Evolutionary conservation across 768 basidiomycete species (phyloP), one percentile per base, ranked within the genome.

Genomic region (Sarcodon sp.): DNA sequence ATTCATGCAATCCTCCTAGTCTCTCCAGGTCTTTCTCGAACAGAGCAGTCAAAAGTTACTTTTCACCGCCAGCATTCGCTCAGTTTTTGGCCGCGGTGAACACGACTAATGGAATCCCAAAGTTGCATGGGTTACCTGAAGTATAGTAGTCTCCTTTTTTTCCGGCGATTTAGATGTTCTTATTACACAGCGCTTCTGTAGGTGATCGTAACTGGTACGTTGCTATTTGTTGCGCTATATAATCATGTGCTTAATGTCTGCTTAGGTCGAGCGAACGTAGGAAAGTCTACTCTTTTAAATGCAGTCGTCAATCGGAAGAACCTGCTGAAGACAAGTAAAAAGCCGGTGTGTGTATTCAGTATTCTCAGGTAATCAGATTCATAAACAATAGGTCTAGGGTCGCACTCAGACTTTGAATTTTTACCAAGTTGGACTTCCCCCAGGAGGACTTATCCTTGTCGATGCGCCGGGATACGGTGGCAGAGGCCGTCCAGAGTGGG

Each of bases 381-480:
- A 13, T 6, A n/a, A 44, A 41, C 33, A 36, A 38, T 46, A 36
- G 12, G 6, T 21, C 4, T 51, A 87, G 85, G 86, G 86, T 11
- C 71, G 75, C n/a, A 88, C 86, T 10, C 73, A 75, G 55, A 61
- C 76, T 8, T 64, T 89, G 44, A 83, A 87, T 53, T 87, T 87
- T 56, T 87, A 75, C 58, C 68, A 74, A 36, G 75, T 87, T n/a
- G 81, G 83, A 4, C 53, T 73, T 21, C 47, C 53, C 13, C 62
- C 65, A 7, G 77, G 78, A 33, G 70, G 75, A 35, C 66, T 85
- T 33, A 58, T 87, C 16, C 63, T 89, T 3, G 86, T 90, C 8
- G 87, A 90, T 55, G 73, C 86, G 10, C 87, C 87, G 3, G 87
- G 87, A 12, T 90, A 89, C 59, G 87, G 87, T 44, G 64, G 70